These are phyloP conservation scores for Candida ponderosae DNA, from an alignment of 805 yeast species.

Conservation along the genomic window DNA sequence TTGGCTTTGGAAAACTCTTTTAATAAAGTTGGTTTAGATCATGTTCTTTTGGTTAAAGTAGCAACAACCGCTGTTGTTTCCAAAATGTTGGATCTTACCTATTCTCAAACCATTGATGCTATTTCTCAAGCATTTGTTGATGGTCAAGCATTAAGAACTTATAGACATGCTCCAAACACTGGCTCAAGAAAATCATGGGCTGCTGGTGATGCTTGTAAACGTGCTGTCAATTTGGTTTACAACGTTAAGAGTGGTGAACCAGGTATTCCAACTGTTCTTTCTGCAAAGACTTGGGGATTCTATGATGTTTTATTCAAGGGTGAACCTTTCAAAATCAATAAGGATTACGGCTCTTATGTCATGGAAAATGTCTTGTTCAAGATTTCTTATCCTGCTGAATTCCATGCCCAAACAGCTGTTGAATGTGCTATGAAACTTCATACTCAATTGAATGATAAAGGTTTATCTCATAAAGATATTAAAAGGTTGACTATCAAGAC, in stretches of 20 bases:
- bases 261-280: conserved; percentile 50
- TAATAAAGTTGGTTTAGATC: conserved; percentile 53
- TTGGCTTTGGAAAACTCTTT: conserved; percentile 54
- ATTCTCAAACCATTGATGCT: conserved; percentile 47
- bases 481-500: conserved; percentile 42
- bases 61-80: conserved; percentile 57
- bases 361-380: conserved; percentile 58
- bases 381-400: conserved; percentile 59
- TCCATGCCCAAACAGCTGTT: conserved; percentile 59
- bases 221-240: conserved; percentile 50
- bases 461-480: conserved; percentile 42
- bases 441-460: conserved; percentile 25
- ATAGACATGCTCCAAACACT: conserved; percentile 59
- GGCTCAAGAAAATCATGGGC: conserved; percentile 62
- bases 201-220: conserved; percentile 54
- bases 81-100: conserved; percentile 39
- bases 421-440: conserved; percentile 46
- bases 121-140: conserved; percentile 55
- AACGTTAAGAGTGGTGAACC: conserved; percentile 44
- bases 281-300: conserved; percentile 57
- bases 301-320: conserved; percentile 54
- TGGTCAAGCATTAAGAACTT: conserved; percentile 51
- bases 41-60: conserved; percentile 49
- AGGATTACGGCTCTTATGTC: conserved; percentile 47
- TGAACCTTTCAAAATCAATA: conserved; percentile 43